A percentile compares a stretch with the other conserved stretches of the same genome.
Conservation (phyloP, 2,329 filamentous ascomycete species). For the Cryphonectria japonica region DNA sequence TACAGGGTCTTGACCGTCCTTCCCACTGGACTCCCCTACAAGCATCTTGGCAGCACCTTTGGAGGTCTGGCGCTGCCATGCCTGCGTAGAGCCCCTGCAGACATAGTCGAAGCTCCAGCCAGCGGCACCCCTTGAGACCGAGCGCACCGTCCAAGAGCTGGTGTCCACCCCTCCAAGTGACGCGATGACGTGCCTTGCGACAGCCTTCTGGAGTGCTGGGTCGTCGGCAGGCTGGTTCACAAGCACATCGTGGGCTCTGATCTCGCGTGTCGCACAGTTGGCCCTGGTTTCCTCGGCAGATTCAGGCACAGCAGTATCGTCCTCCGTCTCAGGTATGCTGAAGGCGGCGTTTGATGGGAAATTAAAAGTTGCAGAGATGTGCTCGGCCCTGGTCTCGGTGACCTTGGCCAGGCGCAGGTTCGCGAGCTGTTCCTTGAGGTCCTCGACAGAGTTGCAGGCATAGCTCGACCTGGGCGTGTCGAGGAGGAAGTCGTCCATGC, state of each 20-base stretch:
- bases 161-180: slow-evolving; percentile 50
- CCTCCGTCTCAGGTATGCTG: slow-evolving; percentile 44
- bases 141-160: slow-evolving; percentile 52
- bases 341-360: slow-evolving; percentile 51
- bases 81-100: slow-evolving; percentile 56
- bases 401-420: slow-evolving; percentile 46
- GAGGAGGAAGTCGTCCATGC: slow-evolving; percentile 39
- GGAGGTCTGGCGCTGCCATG: slow-evolving; percentile 53
- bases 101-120: slow-evolving; percentile 59
- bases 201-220: slow-evolving; percentile 51
- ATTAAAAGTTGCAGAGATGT: slow-evolving; percentile 52
- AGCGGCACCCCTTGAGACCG: slow-evolving; percentile 48
- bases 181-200: slow-evolving; percentile 53
- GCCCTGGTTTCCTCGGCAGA: slow-evolving; percentile 5
- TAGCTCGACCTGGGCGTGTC: slow-evolving; percentile 37
- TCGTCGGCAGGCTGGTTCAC: slow-evolving; percentile 54
- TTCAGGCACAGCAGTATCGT: slow-evolving; percentile 39
- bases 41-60: slow-evolving; percentile 45
- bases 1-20: slow-evolving; percentile 49
- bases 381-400: slow-evolving; percentile 53
- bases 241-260: slow-evolving; percentile 51
- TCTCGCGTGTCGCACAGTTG: slow-evolving; percentile 38
- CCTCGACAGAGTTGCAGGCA: slow-evolving; percentile 46
- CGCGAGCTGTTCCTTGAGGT: slow-evolving; percentile 52
- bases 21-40: slow-evolving; percentile 55